A percentile compares a stretch with the other conserved stretches of the same genome.
phyloP scores from a whole-genome alignment of 768 basidiomycete species.

The Termitomyces sp. region DNA sequence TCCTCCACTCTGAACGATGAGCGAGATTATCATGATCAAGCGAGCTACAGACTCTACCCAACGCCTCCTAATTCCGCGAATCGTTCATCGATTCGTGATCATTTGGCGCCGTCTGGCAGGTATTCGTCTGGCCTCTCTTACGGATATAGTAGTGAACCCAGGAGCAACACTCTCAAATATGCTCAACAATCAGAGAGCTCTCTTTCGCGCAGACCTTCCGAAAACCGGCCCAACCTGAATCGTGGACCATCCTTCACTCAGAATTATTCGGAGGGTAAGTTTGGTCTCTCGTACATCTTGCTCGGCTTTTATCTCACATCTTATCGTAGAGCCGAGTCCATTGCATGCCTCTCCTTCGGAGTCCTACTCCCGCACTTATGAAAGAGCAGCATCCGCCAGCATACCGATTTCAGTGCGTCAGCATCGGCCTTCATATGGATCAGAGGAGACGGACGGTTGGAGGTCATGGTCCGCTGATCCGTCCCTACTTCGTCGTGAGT shows the following conservation, averaged over 20 bases:
- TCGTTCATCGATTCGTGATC: conserved; percentile 16
- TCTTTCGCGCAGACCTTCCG: conserved; percentile 17
- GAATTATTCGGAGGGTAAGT: conserved; percentile 15
- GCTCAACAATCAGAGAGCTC: conserved; percentile 18
- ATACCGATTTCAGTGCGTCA: conserved; percentile 17
- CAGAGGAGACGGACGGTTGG: conserved; percentile 16
- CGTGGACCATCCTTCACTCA: conserved; percentile 19
- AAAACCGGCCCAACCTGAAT: conserved; percentile 10
- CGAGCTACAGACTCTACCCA: conserved; percentile 14
- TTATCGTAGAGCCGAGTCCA: conserved; percentile 8
- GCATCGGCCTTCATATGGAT: conserved; percentile 11
- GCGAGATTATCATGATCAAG: conserved; percentile 14
- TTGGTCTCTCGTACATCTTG: not conserved
- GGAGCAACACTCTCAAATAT: conserved; percentile 19
- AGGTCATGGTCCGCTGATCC: conserved; percentile 14
- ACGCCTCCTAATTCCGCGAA: conserved; percentile 18
- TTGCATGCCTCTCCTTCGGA: conserved; percentile 11
- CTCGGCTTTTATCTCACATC: not conserved
- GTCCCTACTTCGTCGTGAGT: conserved; percentile 9
- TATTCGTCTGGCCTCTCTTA: conserved; percentile 6
- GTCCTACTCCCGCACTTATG: conserved; percentile 13
- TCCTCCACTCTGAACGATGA: conserved; percentile 16
- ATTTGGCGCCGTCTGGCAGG: conserved; percentile 6
- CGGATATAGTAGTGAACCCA: conserved; percentile 9
- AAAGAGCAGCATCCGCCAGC: conserved; percentile 14